Conservation (phyloP, 345 rosid genomes). For the Iberis pinnata region DNA sequence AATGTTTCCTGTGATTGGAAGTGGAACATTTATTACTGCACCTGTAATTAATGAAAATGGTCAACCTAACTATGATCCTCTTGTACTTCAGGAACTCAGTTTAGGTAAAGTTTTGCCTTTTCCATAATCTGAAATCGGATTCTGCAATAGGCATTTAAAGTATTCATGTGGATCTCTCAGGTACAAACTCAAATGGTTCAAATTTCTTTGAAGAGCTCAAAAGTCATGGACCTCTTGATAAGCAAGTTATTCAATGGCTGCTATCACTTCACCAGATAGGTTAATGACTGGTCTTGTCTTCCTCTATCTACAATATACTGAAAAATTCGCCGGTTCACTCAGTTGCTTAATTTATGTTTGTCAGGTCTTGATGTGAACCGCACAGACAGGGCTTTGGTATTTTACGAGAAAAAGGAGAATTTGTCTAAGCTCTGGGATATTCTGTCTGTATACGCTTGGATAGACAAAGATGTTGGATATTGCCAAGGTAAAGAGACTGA, state of each 20-base stretch:
- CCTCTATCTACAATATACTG: not conserved
- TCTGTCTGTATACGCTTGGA: conserved; percentile 91
- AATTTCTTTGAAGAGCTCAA: conserved; percentile 47
- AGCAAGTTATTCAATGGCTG: conserved; percentile 76
- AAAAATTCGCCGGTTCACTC: not conserved
- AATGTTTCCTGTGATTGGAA: conserved; percentile 76
- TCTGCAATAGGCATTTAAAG: conserved; percentile 8
- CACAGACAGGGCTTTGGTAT: conserved; percentile 80
- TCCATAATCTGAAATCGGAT: not conserved
- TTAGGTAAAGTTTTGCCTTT: conserved; percentile 15
- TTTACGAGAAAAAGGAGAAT: conserved; percentile 83
- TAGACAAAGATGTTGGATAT: conserved; percentile 88
- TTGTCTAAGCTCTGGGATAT: conserved; percentile 95
- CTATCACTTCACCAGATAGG: conserved; percentile 93
- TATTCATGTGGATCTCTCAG: conserved; percentile 17
- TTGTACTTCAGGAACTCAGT: conserved; percentile 57
- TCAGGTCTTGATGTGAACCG: conserved; percentile 91
- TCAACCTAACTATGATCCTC: conserved; percentile 71
- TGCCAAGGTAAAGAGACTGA: conserved; percentile 65
- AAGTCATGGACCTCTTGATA: conserved; percentile 54
- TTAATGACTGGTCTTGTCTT: conserved; percentile 31
- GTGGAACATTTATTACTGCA: conserved; percentile 78
- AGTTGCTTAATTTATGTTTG: not conserved
- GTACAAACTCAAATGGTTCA: conserved; percentile 34
- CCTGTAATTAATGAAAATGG: conserved; percentile 83